Conservation (phyloP, 495 filamentous ascomycete species). For the Aspergillus ostianus region DNA sequence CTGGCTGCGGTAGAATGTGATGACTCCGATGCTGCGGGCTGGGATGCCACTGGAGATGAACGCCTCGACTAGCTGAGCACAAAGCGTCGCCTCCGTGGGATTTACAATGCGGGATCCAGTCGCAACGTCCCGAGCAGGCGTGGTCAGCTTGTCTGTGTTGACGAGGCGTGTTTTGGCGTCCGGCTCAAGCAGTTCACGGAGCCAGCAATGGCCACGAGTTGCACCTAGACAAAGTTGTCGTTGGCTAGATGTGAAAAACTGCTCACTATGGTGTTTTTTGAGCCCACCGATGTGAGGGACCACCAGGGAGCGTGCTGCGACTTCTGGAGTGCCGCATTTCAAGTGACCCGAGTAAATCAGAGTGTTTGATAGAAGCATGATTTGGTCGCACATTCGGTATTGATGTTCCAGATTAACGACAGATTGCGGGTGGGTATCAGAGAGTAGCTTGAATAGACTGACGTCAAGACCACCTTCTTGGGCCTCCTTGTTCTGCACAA, state of each 20-base stretch:
- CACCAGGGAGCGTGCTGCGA: slow-evolving; percentile 61
- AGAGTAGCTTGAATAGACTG: slow-evolving; percentile 89
- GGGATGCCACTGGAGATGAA: slow-evolving; percentile 74
- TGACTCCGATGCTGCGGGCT: slow-evolving; percentile 81
- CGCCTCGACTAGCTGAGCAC: slow-evolving; percentile 72
- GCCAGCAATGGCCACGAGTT: slow-evolving; percentile 64
- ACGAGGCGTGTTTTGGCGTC: slow-evolving; percentile 73
- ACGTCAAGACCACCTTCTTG: slow-evolving; percentile 84
- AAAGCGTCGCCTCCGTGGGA: slow-evolving; percentile 70
- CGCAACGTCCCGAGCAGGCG: slow-evolving; percentile 62
- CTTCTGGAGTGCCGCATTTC: slow-evolving; percentile 78
- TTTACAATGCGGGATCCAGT: slow-evolving; percentile 86
- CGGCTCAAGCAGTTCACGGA: slow-evolving; percentile 72
- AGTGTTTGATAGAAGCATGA: slow-evolving; percentile 90
- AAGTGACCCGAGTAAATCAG: slow-evolving; percentile 88
- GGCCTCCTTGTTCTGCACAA: slow-evolving; percentile 90
- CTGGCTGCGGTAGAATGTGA: slow-evolving; percentile 97
- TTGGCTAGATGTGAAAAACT: slow-evolving; percentile 29
- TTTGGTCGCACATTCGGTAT: slow-evolving; percentile 96
- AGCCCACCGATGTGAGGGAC: slow-evolving; percentile 61
- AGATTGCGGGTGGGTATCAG: slow-evolving; percentile 78
- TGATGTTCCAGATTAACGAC: slow-evolving; percentile 92
- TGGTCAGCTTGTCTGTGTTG: slow-evolving; percentile 76
- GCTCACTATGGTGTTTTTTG: slow-evolving; percentile 49
- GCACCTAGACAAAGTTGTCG: slow-evolving; percentile 52